Percentiles rank a stretch among this genome's conserved stretches.
phyloP scores from a whole-genome alignment of 345 rosid species.

The Eucalyptus grandis region DNA sequence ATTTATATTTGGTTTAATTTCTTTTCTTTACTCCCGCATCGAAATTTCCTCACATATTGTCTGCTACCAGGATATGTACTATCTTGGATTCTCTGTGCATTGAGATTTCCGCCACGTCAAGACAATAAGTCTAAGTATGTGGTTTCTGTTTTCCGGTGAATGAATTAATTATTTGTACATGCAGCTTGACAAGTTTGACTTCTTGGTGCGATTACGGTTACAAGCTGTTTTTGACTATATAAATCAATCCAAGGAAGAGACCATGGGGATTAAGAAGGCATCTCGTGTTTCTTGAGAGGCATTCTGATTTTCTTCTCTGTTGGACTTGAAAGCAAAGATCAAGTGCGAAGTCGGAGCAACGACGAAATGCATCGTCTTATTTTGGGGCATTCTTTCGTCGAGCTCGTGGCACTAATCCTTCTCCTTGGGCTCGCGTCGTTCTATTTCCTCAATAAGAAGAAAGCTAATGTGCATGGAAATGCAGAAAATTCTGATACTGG shows the following conservation, averaged over 20 bases:
- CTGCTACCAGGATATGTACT: not conserved
- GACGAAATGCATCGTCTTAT: not conserved
- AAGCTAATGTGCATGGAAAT: too few species aligned
- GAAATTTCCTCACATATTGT: not conserved
- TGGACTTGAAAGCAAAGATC: not conserved
- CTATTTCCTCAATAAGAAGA: not conserved
- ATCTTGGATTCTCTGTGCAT: not conserved
- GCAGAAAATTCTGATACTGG: not conserved
- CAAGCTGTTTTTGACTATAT: too few species aligned
- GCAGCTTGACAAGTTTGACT: not conserved
- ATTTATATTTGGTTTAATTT: not conserved
- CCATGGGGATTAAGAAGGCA: not conserved
- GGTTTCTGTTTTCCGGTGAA: rapidly evolving
- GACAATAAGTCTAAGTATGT: rapidly evolving
- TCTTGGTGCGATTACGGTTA: not conserved
- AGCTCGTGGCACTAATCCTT: not conserved
- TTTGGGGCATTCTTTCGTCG: not conserved
- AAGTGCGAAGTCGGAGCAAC: not conserved
- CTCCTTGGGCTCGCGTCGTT: not conserved
- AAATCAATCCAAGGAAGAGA: not conserved
- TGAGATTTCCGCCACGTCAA: not conserved
- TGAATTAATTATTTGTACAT: not conserved
- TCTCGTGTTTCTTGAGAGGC: not conserved
- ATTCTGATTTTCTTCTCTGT: not conserved
- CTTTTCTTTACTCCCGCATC: rapidly evolving